Conservation (phyloP, 345 rosid species). For the Citrus unshiu region DNA sequence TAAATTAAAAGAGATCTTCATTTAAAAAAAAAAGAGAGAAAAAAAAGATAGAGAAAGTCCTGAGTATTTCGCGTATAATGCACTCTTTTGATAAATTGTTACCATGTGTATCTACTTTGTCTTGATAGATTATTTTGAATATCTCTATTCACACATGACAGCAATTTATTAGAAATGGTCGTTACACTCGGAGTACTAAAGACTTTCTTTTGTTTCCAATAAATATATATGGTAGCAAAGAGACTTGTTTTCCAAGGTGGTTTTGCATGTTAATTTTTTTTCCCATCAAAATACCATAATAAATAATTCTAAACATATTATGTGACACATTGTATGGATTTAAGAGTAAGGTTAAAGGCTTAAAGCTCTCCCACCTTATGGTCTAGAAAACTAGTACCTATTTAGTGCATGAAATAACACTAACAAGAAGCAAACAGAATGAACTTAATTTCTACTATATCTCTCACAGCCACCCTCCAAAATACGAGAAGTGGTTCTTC, state of each 20-base stretch:
- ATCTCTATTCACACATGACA: too few species aligned
- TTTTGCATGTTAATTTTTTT: neutral
- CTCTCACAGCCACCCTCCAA: slow-evolving; percentile 12
- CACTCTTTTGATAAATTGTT: too few species aligned
- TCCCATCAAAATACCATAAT: neutral
- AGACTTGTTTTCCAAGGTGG: neutral
- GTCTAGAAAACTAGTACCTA: slow-evolving; percentile 8
- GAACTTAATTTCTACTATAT: neutral
- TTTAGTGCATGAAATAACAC: neutral
- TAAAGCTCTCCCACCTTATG: neutral
- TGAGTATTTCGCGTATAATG: too few species aligned
- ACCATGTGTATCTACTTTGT: too few species aligned
- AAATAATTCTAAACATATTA: neutral
- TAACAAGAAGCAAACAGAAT: slow-evolving; percentile 10
- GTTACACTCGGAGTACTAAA: too few species aligned
- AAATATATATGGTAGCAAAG: too few species aligned
- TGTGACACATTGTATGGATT: neutral
- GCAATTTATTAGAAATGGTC: too few species aligned
- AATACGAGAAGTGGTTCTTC: slow-evolving; percentile 12
- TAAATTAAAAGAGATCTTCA: too few species aligned
- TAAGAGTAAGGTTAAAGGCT: neutral
- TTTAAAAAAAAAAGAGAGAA: too few species aligned
- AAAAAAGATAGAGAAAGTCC: too few species aligned
- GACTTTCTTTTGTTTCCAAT: too few species aligned
- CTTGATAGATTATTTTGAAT: too few species aligned